Conservation (phyloP, 768 basidiomycete species). For the Sistotremastrum niveocremeum region DNA sequence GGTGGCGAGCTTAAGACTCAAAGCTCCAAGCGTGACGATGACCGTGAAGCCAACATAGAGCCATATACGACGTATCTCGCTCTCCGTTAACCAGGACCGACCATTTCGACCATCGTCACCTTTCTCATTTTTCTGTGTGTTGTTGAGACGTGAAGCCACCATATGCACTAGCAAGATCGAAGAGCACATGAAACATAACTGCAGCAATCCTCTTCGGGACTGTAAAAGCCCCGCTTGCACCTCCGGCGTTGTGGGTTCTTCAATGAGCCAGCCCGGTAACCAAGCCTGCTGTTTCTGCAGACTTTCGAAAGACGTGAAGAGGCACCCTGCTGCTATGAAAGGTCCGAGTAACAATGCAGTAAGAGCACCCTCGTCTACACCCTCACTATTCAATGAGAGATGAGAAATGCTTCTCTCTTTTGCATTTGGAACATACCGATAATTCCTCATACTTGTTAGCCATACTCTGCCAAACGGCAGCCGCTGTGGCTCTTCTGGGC, state of each 20-base stretch:
- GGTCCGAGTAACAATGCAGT: slow-evolving; percentile 79
- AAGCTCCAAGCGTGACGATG: slow-evolving; percentile 32
- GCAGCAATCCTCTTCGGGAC: slow-evolving; percentile 64
- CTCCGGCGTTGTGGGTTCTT: slow-evolving; percentile 37
- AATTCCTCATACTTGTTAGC: slow-evolving; percentile 88
- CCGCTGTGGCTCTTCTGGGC: no score
- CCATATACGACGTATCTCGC: slow-evolving; percentile 47
- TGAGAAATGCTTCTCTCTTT: slow-evolving; percentile 3
- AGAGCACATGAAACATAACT: slow-evolving; percentile 71
- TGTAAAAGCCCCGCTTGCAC: slow-evolving; percentile 32
- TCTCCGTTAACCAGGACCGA: slow-evolving; percentile 13
- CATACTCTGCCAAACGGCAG: slow-evolving; percentile 51
- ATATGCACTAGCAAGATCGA: slow-evolving; percentile 70
- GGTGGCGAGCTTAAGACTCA: slow-evolving; percentile 37
- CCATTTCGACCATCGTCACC: neutral
- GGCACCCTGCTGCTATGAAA: slow-evolving; percentile 56
- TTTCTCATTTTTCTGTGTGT: neutral
- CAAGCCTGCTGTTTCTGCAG: slow-evolving; percentile 21
- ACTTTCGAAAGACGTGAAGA: slow-evolving; percentile 36
- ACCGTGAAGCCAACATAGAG: slow-evolving; percentile 55
- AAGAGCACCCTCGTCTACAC: slow-evolving; percentile 72
- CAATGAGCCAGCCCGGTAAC: slow-evolving; percentile 65
- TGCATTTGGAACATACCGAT: slow-evolving; percentile 35
- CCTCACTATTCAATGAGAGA: slow-evolving; percentile 36
- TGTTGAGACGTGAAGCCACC: slow-evolving; percentile 56